A percentile compares a stretch with the other conserved stretches of the same genome.
Conservation (phyloP, 495 filamentous ascomycete genomes). For the Penicillium pulvis region DNA sequence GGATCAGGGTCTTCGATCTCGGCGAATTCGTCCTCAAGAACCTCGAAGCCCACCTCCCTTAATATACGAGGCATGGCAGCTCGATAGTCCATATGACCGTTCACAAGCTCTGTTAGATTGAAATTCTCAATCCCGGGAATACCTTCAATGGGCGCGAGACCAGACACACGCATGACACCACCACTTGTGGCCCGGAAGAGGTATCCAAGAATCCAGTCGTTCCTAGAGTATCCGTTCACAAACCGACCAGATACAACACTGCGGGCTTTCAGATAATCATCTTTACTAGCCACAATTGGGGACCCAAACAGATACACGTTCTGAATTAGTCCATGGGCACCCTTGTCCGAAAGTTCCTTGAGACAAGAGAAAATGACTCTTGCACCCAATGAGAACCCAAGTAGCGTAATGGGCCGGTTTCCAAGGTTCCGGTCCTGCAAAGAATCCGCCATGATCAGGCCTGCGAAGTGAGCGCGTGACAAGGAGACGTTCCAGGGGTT, state of each 20-base stretch:
- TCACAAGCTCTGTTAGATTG: constrained; percentile 81
- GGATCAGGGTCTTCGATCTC: constrained; percentile 98
- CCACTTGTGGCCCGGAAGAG: constrained; percentile 93
- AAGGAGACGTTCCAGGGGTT: constrained; percentile 97
- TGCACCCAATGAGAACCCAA: constrained; percentile 92
- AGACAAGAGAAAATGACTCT: constrained; percentile 93
- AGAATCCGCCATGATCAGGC: constrained; percentile 94
- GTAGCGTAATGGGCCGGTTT: constrained; percentile 87
- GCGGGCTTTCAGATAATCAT: constrained; percentile 82
- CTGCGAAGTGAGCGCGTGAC: constrained; percentile 82
- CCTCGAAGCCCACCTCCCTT: constrained; percentile 81
- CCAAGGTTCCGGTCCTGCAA: constrained; percentile 91
- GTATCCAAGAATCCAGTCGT: constrained; percentile 98
- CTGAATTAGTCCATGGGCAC: constrained; percentile 90
- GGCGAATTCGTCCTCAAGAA: constrained; percentile 89
- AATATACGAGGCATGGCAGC: constrained; percentile 86
- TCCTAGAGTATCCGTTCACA: constrained; percentile 90
- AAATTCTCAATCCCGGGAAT: constrained; percentile 86
- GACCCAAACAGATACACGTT: constrained; percentile 96
- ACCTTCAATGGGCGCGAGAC: constrained; percentile 77
- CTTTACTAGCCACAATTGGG: constrained; percentile 86
- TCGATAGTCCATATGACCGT: constrained; percentile 97
- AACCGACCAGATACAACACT: constrained; percentile 86
- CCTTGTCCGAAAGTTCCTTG: constrained; percentile 79
- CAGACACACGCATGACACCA: constrained; percentile 87